Evolutionary conservation across 441 rosid species (phyloP).

Genomic region (Pelargonium cotyledonis): DNA sequence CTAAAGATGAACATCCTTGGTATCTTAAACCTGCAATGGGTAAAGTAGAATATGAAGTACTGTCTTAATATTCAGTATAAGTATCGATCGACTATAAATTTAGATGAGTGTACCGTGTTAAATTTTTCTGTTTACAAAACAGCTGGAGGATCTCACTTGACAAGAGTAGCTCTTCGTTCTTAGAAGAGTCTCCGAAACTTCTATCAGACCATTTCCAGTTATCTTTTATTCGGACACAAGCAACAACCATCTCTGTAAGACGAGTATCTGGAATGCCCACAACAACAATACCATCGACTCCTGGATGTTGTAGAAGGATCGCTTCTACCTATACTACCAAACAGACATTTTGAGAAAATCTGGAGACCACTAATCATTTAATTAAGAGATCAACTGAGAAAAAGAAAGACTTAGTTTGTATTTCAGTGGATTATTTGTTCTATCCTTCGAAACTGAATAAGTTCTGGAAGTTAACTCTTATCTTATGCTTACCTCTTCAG

Average conservation of each 20-base stretch:
- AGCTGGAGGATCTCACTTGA: slow-evolving; percentile 44
- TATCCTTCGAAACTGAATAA: neutral
- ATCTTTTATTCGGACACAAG: slow-evolving; percentile 50
- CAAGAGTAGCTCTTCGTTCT: slow-evolving; percentile 25
- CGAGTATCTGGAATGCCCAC: slow-evolving; percentile 59
- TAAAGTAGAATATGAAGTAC: neutral
- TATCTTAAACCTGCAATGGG: slow-evolving; percentile 58
- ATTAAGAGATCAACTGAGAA: too few relatives aligned
- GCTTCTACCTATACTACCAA: slow-evolving; percentile 48
- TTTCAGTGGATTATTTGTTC: too few relatives aligned
- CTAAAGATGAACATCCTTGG: slow-evolving; percentile 54
- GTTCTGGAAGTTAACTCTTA: neutral
- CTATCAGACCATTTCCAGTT: slow-evolving; percentile 59
- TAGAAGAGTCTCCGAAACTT: slow-evolving; percentile 5
- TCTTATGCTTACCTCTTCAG: slow-evolving; percentile 59
- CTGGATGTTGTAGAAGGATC: slow-evolving; percentile 50
- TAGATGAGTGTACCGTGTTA: slow-evolving; percentile 41
- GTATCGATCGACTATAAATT: neutral
- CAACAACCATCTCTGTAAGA: slow-evolving; percentile 70
- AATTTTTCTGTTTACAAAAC: slow-evolving; percentile 40
- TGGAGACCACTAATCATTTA: neutral
- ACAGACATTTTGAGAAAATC: neutral
- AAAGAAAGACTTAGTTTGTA: too few relatives aligned
- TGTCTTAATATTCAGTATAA: neutral
- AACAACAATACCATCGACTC: slow-evolving; percentile 42